phyloP scores from a whole-genome alignment of 2,329 filamentous ascomycete species.

The Oidium heveae region DNA sequence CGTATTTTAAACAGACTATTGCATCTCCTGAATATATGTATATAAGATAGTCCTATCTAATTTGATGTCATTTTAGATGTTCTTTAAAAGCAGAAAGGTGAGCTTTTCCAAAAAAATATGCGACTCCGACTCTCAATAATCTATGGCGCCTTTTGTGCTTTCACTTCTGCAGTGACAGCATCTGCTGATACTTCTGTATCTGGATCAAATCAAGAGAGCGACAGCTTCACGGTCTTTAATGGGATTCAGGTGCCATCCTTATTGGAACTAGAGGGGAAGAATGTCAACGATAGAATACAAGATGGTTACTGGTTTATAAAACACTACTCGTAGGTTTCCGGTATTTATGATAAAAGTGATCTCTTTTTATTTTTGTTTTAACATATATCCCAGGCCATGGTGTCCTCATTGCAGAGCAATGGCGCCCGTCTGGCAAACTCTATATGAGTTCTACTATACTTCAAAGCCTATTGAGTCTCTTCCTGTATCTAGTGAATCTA shows the following conservation, averaged over 20 bases:
- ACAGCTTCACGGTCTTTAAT: slow-evolving; percentile 20
- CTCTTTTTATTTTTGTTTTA: neutral
- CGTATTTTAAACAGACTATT: neutral
- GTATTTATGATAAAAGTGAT: neutral
- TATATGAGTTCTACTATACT: slow-evolving; percentile 77
- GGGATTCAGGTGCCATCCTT: slow-evolving; percentile 24
- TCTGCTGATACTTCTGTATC: neutral
- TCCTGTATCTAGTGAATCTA: slow-evolving; percentile 16
- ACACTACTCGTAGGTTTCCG: slow-evolving; percentile 12
- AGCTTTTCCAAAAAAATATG: neutral
- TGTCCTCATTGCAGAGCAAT: slow-evolving; percentile 20
- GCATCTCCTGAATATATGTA: neutral
- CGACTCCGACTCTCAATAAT: neutral
- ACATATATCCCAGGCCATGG: slow-evolving; percentile 8
- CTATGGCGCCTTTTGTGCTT: neutral
- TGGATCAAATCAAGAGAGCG: slow-evolving; percentile 7
- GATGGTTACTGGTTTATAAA: slow-evolving; percentile 15
- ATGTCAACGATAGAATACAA: slow-evolving; percentile 15
- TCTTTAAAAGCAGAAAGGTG: neutral
- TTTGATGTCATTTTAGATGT: neutral
- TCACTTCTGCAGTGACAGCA: neutral
- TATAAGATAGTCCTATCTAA: neutral
- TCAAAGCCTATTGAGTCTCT: slow-evolving; percentile 35
- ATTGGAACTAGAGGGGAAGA: slow-evolving; percentile 21
- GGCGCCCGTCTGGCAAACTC: slow-evolving; percentile 68